Percentiles rank a stretch among this genome's conserved stretches.
Evolutionary conservation across 2,329 filamentous ascomycete species (phyloP).

Genomic region (Corynespora cassiicola): DNA sequence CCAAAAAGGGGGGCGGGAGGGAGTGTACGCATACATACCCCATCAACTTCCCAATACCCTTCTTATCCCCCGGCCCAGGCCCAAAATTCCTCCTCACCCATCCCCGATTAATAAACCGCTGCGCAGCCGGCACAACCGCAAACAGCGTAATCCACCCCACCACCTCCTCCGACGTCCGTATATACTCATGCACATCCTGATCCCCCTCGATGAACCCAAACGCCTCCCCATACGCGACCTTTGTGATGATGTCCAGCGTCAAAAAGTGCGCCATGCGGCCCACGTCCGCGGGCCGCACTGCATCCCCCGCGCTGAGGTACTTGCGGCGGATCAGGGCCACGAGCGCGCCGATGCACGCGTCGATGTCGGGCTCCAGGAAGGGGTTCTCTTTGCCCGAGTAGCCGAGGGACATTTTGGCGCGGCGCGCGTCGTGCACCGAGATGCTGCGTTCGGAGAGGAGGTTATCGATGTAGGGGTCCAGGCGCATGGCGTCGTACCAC

Average conservation of each 20-base stretch:
- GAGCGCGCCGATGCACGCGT: conserved; percentile 52
- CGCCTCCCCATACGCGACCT: conserved; percentile 57
- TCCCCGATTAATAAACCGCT: conserved; percentile 1
- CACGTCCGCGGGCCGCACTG: conserved; percentile 50
- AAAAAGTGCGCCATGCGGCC: conserved; percentile 58
- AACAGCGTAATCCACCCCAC: conserved; percentile 5
- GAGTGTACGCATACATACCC: conserved; percentile 18
- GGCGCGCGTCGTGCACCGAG: conserved; percentile 45
- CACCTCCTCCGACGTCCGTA: conserved; percentile 49
- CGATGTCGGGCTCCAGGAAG: conserved; percentile 56
- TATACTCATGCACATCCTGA: conserved; percentile 52
- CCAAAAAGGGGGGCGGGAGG: too few relatives aligned
- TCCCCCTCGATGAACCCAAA: conserved; percentile 59
- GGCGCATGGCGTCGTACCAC: conserved; percentile 46
- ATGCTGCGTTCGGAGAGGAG: conserved; percentile 56
- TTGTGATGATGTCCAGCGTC: conserved; percentile 61
- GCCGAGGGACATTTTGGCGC: conserved; percentile 55
- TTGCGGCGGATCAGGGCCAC: conserved; percentile 56
- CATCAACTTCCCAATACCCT: conserved; percentile 41
- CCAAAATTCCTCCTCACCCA: conserved; percentile 3
- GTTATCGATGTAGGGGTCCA: conserved; percentile 58
- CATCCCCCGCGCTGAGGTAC: conserved; percentile 37
- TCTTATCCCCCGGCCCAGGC: conserved; percentile 42
- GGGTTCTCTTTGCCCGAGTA: conserved; percentile 62
- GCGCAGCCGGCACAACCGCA: background rate